Evolutionary conservation across 495 filamentous ascomycete species (phyloP).

Genomic region (Tuber borchii): DNA sequence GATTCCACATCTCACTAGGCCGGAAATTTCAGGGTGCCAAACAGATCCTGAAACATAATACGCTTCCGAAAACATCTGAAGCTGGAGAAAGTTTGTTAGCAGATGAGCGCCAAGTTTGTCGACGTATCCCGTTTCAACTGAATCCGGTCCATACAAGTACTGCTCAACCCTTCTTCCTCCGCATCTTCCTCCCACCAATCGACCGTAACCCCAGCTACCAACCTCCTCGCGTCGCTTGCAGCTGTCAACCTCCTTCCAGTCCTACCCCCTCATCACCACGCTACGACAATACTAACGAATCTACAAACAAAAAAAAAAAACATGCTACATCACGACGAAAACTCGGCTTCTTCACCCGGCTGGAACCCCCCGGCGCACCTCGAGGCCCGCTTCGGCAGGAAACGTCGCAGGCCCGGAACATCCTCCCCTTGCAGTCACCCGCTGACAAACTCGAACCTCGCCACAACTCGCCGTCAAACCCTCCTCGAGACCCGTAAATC

Average conservation of each 20-base stretch:
- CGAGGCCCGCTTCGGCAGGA: constrained; percentile 38
- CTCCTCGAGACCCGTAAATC: constrained; percentile 88
- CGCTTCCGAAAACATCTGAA: background rate
- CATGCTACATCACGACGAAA: constrained; percentile 34
- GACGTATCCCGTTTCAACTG: constrained; percentile 8
- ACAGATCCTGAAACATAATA: background rate
- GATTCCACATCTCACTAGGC: background rate
- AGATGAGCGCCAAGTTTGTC: background rate
- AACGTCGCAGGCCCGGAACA: constrained; percentile 32
- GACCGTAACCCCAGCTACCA: background rate
- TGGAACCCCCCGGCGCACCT: constrained; percentile 41
- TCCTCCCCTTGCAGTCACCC: constrained; percentile 24
- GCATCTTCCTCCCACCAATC: constrained; percentile 5
- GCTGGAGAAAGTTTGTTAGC: background rate
- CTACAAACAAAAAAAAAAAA: background rate
- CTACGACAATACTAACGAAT: background rate
- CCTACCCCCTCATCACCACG: constrained; percentile 1
- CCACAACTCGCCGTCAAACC: constrained; percentile 38
- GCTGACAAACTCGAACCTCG: constrained; percentile 30
- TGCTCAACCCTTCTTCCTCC: background rate
- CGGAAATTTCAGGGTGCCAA: background rate
- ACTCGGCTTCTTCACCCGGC: constrained; percentile 23
- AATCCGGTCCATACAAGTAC: background rate
- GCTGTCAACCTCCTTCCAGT: background rate
- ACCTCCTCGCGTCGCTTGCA: background rate